Evolutionary conservation across 1,284 basidiomycete species (phyloP).

Genomic region (Mycosarcoma maydis): DNA sequence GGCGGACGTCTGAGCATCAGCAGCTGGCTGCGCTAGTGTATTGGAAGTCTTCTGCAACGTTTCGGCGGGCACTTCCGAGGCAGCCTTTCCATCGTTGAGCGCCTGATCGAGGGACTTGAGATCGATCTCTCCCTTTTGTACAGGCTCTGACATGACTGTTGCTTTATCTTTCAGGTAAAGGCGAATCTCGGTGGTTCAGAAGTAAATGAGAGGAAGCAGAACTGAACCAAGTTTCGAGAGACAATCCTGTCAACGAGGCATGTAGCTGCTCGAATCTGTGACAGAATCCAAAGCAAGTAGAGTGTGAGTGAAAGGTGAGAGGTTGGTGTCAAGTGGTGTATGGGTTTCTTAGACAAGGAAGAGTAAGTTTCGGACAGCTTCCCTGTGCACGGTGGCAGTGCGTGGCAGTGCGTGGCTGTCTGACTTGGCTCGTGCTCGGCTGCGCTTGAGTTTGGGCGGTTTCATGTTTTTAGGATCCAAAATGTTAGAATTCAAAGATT

Average conservation of each 20-base stretch:
- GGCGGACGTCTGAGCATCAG: slow-evolving; percentile 17
- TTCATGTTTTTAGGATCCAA: not conserved
- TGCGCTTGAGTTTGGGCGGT: not conserved
- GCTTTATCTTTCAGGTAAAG: slow-evolving; percentile 2
- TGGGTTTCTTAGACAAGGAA: too few species aligned
- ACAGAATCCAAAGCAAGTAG: not conserved
- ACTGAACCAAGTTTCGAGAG: not conserved
- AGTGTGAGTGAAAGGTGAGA: not conserved
- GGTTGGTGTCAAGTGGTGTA: too few species aligned
- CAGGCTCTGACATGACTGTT: slow-evolving; percentile 47
- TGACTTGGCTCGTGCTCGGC: slow-evolving; percentile 21
- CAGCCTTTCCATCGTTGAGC: slow-evolving; percentile 34
- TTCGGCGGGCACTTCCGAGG: slow-evolving; percentile 25
- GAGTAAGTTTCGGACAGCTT: too few species aligned
- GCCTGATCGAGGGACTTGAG: slow-evolving; percentile 39
- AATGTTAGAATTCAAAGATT: slow-evolving; percentile 7
- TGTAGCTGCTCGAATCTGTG: not conserved
- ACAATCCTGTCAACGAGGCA: not conserved
- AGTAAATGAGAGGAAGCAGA: not conserved
- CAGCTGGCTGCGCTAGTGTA: slow-evolving; percentile 36
- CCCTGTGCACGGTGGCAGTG: too few species aligned
- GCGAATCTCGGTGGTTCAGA: not conserved
- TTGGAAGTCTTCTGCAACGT: slow-evolving; percentile 29
- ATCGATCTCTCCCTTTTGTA: slow-evolving; percentile 43
- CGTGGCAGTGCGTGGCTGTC: slow-evolving; percentile 13